phyloP scores from a whole-genome alignment of 768 basidiomycete genomes.

The Thelephora ganbajun region DNA sequence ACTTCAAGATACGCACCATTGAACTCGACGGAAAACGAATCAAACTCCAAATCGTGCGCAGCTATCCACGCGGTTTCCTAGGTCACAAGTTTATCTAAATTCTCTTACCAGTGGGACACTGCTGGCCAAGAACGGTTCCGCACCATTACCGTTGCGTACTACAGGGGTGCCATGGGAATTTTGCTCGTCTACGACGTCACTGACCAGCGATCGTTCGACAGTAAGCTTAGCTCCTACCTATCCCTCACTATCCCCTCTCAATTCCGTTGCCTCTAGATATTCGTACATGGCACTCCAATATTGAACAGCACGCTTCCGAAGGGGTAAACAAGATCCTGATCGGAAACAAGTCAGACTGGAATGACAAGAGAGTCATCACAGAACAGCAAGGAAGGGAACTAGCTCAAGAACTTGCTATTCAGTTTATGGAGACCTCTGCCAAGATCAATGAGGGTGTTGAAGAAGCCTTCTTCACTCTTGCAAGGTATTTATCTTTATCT shows the following conservation, averaged over 20 bases:
- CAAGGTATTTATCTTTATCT: slow-evolving; percentile 45
- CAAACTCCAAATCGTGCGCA: slow-evolving; percentile 93
- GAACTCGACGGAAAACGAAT: slow-evolving; percentile 96
- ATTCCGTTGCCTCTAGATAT: slow-evolving; percentile 49
- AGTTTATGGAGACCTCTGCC: slow-evolving; percentile 95
- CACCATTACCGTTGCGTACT: slow-evolving; percentile 98
- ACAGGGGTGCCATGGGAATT: slow-evolving; percentile 98
- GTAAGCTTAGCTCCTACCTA: slow-evolving; percentile 32
- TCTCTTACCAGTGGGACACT: slow-evolving; percentile 77
- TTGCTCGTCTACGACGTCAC: slow-evolving; percentile 98
- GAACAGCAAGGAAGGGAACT: slow-evolving; percentile 87
- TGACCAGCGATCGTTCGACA: slow-evolving; percentile 89
- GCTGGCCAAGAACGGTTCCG: slow-evolving; percentile 98
- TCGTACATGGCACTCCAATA: slow-evolving; percentile 95
- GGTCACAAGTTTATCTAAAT: not conserved
- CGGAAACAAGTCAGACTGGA: slow-evolving; percentile 99
- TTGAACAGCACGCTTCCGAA: slow-evolving; percentile 97
- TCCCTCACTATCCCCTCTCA: slow-evolving; percentile 2
- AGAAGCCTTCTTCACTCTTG: slow-evolving; percentile 95
- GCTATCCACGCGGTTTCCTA: not conserved
- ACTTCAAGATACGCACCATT: slow-evolving; percentile 99
- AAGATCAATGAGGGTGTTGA: slow-evolving; percentile 97
- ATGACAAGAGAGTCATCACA: slow-evolving; percentile 86
- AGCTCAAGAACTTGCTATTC: slow-evolving; percentile 87
- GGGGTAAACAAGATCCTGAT: slow-evolving; percentile 99